Base-by-base conservation (phyloP, 106 monocot species). In the Phalaenopsis aphrodite region DNA sequence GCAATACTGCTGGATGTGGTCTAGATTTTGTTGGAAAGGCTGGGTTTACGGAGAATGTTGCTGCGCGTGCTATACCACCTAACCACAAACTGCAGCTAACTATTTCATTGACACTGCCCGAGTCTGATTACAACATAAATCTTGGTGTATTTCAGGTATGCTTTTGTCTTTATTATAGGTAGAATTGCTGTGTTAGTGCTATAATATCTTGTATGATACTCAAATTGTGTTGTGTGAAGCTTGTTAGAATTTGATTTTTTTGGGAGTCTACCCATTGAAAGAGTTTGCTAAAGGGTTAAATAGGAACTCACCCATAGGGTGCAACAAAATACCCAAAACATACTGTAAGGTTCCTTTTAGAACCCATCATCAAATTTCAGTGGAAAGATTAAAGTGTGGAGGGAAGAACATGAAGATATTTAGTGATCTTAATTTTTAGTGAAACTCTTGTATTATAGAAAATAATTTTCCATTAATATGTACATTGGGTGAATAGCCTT, bases 71-170 rank as follows among this genome's bases (percentile, higher is more conserved):
- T 30, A 83, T 91, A 52, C 89, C 81, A 23, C 83, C 72, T 3
- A 82, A 84, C 82, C 94, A 86, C 21, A 93, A 82, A 42, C 58
- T 99, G 84, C 84, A 82, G 57, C 47, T 95, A 38, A 84, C 79
- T 15, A 72, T 99, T 65, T 87, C 87, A 8, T 82, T 99, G 67
- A 93, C 87, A 4, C 79, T 99, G 83, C 94, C 98, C 0, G 98
- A 99, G 64, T 99, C 98, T 0, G 94, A 99, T 75, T 95, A 93
- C 82, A 99, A 99, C 57, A 61, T 81, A 76, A 91, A 86, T 37
- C 91, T 99, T 73, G 98, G 98, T 10, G 85, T 99, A 58, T 99
- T 99, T 43, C 98, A 95, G 93, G 98, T 99, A 88, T 75, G 42
- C 1, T 37, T 10, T 7, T 9, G 15, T 24, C 8, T 36, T 43